Evolutionary conservation across 257 asterid genomes (phyloP).

Genomic region (Oldenlandia corymbosa): DNA sequence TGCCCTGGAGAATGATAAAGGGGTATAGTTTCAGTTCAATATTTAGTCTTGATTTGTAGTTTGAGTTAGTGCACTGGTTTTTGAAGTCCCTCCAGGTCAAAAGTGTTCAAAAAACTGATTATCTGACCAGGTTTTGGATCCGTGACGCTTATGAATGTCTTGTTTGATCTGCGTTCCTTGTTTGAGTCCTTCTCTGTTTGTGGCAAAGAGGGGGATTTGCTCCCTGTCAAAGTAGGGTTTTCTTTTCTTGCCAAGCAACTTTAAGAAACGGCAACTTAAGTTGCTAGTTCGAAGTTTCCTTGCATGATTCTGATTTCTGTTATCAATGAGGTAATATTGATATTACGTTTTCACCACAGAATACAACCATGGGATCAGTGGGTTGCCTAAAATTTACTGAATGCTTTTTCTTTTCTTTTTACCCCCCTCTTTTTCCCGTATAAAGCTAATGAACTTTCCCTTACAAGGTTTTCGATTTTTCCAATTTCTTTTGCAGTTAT

Average conservation of each 20-base stretch:
- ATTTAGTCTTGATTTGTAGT: background rate
- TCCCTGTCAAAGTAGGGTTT: background rate
- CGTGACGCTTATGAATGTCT: too few relatives aligned
- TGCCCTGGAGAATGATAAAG: background rate
- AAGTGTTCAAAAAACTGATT: too few relatives aligned
- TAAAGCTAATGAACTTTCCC: too few relatives aligned
- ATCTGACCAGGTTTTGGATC: too few relatives aligned
- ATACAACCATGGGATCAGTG: too few relatives aligned
- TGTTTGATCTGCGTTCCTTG: background rate
- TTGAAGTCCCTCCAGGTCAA: background rate
- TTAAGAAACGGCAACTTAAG: background rate
- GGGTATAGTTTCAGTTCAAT: background rate
- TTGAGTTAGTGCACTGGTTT: background rate
- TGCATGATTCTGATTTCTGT: background rate
- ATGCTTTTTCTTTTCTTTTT: background rate
- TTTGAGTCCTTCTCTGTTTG: background rate
- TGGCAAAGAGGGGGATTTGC: background rate
- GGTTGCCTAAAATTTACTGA: background rate
- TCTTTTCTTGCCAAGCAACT: background rate
- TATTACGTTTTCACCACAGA: too few relatives aligned
- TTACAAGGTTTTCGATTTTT: conserved; percentile 5
- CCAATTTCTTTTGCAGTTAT: conserved; percentile 33
- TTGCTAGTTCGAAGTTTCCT: background rate
- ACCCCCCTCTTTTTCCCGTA: conserved; percentile 1
- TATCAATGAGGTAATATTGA: background rate